Conservation (phyloP, 2,329 filamentous ascomycete species). For the Trichophyton benhamiae region DNA sequence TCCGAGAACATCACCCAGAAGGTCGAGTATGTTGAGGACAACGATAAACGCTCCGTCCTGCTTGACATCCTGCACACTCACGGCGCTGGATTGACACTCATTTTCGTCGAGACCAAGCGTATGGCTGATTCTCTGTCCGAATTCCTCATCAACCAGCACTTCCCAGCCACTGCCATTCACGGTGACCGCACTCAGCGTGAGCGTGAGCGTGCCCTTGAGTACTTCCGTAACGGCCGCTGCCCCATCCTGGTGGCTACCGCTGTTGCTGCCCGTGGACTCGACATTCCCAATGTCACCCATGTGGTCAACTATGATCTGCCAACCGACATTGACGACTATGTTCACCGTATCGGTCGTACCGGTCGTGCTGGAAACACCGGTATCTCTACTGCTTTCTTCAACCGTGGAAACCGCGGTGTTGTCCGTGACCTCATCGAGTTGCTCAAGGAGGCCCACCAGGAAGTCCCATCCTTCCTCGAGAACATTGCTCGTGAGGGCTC, state of each 20-base stretch:
- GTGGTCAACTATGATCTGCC: slow-evolving; percentile 99
- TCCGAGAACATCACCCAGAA: slow-evolving; percentile 99
- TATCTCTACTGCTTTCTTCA: slow-evolving; percentile 98
- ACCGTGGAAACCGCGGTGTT: slow-evolving; percentile 96
- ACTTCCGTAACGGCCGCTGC: slow-evolving; percentile 92
- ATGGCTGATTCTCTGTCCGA: slow-evolving; percentile 98
- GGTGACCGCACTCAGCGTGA: slow-evolving; percentile 97
- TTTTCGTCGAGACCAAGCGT: slow-evolving; percentile 99
- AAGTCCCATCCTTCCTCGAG: slow-evolving; percentile 87
- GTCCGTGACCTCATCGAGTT: slow-evolving; percentile 95
- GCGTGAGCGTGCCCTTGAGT: slow-evolving; percentile 93
- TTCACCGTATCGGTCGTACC: slow-evolving; percentile 98
- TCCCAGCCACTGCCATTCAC: slow-evolving; percentile 96
- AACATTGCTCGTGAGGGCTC: slow-evolving; percentile 91
- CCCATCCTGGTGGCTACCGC: slow-evolving; percentile 95
- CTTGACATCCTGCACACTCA: slow-evolving; percentile 96
- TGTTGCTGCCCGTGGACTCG: slow-evolving; percentile 79
- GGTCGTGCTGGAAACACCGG: slow-evolving; percentile 98
- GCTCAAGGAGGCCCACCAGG: slow-evolving; percentile 96
- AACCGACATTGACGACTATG: slow-evolving; percentile 96
- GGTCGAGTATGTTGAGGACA: slow-evolving; percentile 92
- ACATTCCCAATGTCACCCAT: slow-evolving; percentile 93
- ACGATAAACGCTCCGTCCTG: slow-evolving; percentile 94
- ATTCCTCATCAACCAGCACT: slow-evolving; percentile 96
- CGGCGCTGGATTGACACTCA: slow-evolving; percentile 64